These are phyloP conservation scores for Begonia peltatifolia DNA, from an alignment of 306 rosid genomes.

Conservation along the genomic window DNA sequence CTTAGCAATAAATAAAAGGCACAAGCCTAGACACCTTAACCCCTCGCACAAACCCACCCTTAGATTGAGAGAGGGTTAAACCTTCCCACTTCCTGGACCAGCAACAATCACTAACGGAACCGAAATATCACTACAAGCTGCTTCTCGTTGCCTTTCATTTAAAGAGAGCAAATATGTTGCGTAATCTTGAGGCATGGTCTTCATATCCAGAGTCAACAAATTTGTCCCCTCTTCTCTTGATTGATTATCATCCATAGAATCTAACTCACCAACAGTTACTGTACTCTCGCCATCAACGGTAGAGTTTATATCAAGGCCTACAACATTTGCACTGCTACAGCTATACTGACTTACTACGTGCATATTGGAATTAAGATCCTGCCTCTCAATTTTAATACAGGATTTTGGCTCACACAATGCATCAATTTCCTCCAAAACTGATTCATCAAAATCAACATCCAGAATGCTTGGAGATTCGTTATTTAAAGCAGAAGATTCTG, in stretches of 20 bases:
- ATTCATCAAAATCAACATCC: slow-evolving; percentile 57
- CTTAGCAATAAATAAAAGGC: too few species aligned
- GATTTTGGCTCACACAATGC: slow-evolving; percentile 44
- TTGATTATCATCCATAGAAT: slow-evolving; percentile 14
- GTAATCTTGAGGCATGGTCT: slow-evolving; percentile 63
- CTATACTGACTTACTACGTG: slow-evolving; percentile 7
- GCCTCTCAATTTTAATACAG: slow-evolving; percentile 15
- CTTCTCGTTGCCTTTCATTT: slow-evolving; percentile 79
- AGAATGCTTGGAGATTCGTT: slow-evolving; percentile 17
- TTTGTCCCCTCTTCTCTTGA: slow-evolving; percentile 13
- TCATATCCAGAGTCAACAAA: slow-evolving; percentile 10
- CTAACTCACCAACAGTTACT: slow-evolving; percentile 16
- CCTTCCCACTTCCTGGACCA: slow-evolving; percentile 99
- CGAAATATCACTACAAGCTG: slow-evolving; percentile 68
- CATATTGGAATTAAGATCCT: slow-evolving; percentile 8
- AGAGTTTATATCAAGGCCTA: slow-evolving; percentile 6
- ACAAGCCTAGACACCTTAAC: too few species aligned
- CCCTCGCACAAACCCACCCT: too few species aligned
- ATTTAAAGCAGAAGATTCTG: slow-evolving; percentile 11
- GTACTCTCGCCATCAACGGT: slow-evolving; percentile 7
- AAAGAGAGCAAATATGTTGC: slow-evolving; percentile 43
- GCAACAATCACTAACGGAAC: slow-evolving; percentile 75
- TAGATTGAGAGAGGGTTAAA: slow-evolving; percentile 9
- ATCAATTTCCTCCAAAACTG: slow-evolving; percentile 54
- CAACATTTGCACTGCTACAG: slow-evolving; percentile 11